A percentile compares a stretch with the other conserved stretches of the same genome.
These are phyloP conservation scores for Candida anglica DNA, from an alignment of 805 yeast species.

Conservation along the genomic window DNA sequence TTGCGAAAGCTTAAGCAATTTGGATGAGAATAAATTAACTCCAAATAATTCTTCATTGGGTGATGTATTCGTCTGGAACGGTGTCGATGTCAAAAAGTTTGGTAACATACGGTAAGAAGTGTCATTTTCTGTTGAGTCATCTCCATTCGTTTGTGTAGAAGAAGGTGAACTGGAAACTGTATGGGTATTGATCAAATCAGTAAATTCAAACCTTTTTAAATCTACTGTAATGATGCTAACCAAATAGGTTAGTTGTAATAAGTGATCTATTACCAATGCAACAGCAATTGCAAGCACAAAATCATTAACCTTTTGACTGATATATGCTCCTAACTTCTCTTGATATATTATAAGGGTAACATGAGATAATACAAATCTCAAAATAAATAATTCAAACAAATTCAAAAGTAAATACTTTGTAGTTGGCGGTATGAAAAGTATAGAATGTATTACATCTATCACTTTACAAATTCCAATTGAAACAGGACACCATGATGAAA, in stretches of 20 bases:
- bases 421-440: neutral
- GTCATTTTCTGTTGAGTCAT: too few relatives aligned
- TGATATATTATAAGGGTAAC: neutral
- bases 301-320: neutral
- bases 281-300: conserved; percentile 19
- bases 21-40: conserved; percentile 21
- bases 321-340: neutral
- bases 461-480: too few relatives aligned
- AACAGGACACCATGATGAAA: too few relatives aligned
- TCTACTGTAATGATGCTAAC: conserved; percentile 67
- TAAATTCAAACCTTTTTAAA: conserved; percentile 56
- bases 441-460: too few relatives aligned
- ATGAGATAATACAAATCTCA: neutral
- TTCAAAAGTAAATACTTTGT: neutral
- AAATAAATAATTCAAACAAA: neutral
- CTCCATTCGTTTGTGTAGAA: too few relatives aligned
- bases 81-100: too few relatives aligned
- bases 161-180: conserved; percentile 12
- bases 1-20: conserved; percentile 13
- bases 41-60: conserved; percentile 14
- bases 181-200: conserved; percentile 35
- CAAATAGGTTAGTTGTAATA: conserved; percentile 60
- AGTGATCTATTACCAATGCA: conserved; percentile 54
- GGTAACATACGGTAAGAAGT: too few relatives aligned
- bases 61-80: conserved; percentile 7